These are phyloP conservation scores for Nemania sp. DNA, from an alignment of 2,329 filamentous ascomycete genomes.

Conservation along the genomic window DNA sequence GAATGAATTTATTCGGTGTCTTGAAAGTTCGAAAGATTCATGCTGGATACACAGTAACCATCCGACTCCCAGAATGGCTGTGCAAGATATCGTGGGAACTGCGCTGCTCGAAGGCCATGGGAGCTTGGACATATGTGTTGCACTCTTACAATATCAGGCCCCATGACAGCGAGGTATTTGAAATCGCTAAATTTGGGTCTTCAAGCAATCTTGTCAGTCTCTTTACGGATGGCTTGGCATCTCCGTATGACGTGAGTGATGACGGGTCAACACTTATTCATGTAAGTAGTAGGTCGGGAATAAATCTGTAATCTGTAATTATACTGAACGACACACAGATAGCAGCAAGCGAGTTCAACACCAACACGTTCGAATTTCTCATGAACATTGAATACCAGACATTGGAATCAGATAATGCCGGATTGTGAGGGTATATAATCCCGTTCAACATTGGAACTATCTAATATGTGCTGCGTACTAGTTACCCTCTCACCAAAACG, in stretches of 20 bases:
- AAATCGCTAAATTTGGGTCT: neutral
- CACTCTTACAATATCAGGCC: neutral
- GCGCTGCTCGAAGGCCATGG: neutral
- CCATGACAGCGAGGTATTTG: neutral
- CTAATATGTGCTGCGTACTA: neutral
- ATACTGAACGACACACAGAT: neutral
- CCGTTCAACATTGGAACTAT: neutral
- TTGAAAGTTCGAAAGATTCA: neutral
- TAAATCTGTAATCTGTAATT: neutral
- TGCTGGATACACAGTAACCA: neutral
- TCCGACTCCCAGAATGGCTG: neutral
- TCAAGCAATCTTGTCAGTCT: neutral
- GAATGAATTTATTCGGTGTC: neutral
- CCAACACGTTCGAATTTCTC: neutral
- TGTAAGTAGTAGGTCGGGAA: neutral
- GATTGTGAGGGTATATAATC: neutral
- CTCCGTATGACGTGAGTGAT: neutral
- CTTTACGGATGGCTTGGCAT: neutral
- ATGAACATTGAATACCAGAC: neutral
- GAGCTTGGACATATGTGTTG: neutral
- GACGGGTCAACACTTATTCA: neutral
- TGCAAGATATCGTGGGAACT: neutral
- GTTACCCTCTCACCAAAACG: neutral
- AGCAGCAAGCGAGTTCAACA: neutral
- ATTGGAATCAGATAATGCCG: neutral